These are phyloP conservation scores for Fusarium nanum DNA, from an alignment of 2,329 filamentous ascomycete genomes.

Conservation along the genomic window DNA sequence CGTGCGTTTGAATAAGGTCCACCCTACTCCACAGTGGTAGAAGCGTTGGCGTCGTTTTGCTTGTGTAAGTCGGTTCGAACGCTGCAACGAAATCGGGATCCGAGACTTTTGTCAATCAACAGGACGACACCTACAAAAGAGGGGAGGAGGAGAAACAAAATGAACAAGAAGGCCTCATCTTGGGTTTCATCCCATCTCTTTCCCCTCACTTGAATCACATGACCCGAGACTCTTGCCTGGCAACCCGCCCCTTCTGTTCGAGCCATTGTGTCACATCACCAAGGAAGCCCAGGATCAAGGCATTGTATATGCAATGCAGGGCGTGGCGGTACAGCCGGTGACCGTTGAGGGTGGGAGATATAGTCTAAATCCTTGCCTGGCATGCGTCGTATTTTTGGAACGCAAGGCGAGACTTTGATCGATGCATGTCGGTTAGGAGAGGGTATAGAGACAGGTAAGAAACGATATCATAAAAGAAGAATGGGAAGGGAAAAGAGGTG, in stretches of 20 bases:
- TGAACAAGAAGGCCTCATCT: constrained; percentile 27
- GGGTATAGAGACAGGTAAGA: background rate
- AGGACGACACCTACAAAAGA: constrained; percentile 15
- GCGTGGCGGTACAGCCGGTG: constrained; percentile 11
- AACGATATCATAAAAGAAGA: background rate
- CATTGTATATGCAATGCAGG: constrained; percentile 34
- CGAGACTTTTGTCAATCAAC: constrained; percentile 2
- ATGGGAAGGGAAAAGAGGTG: background rate
- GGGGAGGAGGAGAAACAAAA: constrained; percentile 19
- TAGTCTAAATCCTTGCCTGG: constrained; percentile 1
- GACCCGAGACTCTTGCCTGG: constrained; percentile 41
- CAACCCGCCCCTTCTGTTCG: constrained; percentile 38
- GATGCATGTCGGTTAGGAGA: constrained; percentile 1
- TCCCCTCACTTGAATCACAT: constrained; percentile 51
- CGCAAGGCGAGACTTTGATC: constrained; percentile 17
- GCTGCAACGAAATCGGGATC: constrained; percentile 19
- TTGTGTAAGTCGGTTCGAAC: constrained; percentile 12
- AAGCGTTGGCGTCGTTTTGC: constrained; percentile 5
- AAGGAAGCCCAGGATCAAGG: constrained; percentile 38
- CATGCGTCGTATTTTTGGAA: constrained; percentile 15
- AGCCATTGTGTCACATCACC: constrained; percentile 45
- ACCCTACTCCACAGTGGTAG: constrained; percentile 29
- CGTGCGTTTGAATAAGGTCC: constrained; percentile 4
- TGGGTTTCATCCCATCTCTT: constrained; percentile 46
- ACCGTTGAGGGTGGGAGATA: constrained; percentile 17